Percentiles rank a stretch among this genome's conserved stretches.
These are phyloP conservation scores for Fusarium palustre DNA, from an alignment of 2,329 filamentous ascomycete species.

Conservation along the genomic window DNA sequence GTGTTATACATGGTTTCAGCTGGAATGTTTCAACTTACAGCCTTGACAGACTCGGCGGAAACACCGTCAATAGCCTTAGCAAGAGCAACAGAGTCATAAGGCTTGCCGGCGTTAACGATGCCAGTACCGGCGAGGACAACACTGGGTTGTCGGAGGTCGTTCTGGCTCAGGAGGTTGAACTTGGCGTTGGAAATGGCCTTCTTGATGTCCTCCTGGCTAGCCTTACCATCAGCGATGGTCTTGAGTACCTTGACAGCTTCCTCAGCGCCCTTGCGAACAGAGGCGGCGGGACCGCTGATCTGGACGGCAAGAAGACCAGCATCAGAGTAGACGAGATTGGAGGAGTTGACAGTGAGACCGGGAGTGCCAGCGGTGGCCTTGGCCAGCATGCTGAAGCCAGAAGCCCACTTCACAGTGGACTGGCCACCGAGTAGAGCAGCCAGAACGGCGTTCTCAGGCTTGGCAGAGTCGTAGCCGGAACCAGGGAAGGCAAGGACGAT, in stretches of 20 bases:
- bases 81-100: slow-evolving; percentile 84
- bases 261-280: slow-evolving; percentile 79
- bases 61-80: slow-evolving; percentile 84
- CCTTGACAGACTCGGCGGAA: slow-evolving; percentile 84
- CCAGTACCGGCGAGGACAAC: slow-evolving; percentile 87
- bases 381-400: slow-evolving; percentile 90
- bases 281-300: slow-evolving; percentile 78
- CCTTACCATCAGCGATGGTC: slow-evolving; percentile 78
- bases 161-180: slow-evolving; percentile 87
- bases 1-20: slow-evolving; percentile 44
- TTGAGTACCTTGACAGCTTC: slow-evolving; percentile 85
- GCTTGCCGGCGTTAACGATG: slow-evolving; percentile 82
- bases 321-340: slow-evolving; percentile 90
- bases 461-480: slow-evolving; percentile 82
- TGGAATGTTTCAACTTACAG: slow-evolving; percentile 67
- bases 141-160: slow-evolving; percentile 80
- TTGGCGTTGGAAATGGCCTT: slow-evolving; percentile 95
- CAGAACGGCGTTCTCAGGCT: slow-evolving; percentile 90
- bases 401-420: slow-evolving; percentile 93
- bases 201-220: slow-evolving; percentile 85
- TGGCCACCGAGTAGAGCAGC: slow-evolving; percentile 89
- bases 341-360: slow-evolving; percentile 76
- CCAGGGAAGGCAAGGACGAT: slow-evolving; percentile 94
- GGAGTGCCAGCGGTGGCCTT: slow-evolving; percentile 78
- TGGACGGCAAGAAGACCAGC: slow-evolving; percentile 89